Percentiles rank a stretch among this genome's conserved stretches.
Conservation (phyloP, 2,329 filamentous ascomycete genomes). For the Teratosphaeria destructans region DNA sequence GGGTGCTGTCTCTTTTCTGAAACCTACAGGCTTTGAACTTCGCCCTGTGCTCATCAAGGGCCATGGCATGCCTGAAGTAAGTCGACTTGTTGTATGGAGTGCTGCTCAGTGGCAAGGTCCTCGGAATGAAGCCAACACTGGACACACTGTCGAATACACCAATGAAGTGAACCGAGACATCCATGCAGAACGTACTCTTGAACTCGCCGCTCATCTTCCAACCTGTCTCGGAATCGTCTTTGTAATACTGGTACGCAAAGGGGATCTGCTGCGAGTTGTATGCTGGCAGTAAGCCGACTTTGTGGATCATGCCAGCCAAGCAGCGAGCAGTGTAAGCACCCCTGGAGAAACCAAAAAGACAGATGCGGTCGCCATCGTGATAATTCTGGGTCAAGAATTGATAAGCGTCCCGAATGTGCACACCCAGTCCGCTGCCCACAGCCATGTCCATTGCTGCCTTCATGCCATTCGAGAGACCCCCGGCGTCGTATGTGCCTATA, state of each 20-base stretch:
- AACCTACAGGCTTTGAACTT: slow-evolving; percentile 36
- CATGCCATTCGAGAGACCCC: slow-evolving; percentile 30
- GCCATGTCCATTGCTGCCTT: slow-evolving; percentile 34
- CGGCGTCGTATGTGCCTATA: slow-evolving; percentile 35
- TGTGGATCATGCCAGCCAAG: slow-evolving; percentile 35
- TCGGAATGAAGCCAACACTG: slow-evolving; percentile 32
- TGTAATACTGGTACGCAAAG: slow-evolving; percentile 38
- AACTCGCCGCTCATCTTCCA: slow-evolving; percentile 34
- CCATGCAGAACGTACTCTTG: slow-evolving; percentile 36
- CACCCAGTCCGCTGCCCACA: slow-evolving; percentile 33
- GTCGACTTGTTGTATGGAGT: slow-evolving; percentile 26
- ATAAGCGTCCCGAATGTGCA: slow-evolving; percentile 32
- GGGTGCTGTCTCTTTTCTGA: neutral
- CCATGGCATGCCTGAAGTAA: slow-evolving; percentile 36
- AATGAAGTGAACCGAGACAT: slow-evolving; percentile 34
- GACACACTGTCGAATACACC: slow-evolving; percentile 37
- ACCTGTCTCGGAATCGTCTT: slow-evolving; percentile 29
- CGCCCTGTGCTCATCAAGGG: slow-evolving; percentile 33
- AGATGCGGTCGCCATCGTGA: slow-evolving; percentile 37
- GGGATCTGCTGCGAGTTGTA: slow-evolving; percentile 28
- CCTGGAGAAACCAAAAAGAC: slow-evolving; percentile 40
- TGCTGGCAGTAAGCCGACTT: slow-evolving; percentile 28
- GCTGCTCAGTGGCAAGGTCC: slow-evolving; percentile 30
- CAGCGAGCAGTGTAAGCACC: slow-evolving; percentile 44
- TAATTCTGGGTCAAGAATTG: slow-evolving; percentile 42